A percentile compares a stretch with the other conserved stretches of the same genome.
Evolutionary conservation across 2,329 filamentous ascomycete genomes (phyloP).

Genomic region (Botrytis pseudocinerea): DNA sequence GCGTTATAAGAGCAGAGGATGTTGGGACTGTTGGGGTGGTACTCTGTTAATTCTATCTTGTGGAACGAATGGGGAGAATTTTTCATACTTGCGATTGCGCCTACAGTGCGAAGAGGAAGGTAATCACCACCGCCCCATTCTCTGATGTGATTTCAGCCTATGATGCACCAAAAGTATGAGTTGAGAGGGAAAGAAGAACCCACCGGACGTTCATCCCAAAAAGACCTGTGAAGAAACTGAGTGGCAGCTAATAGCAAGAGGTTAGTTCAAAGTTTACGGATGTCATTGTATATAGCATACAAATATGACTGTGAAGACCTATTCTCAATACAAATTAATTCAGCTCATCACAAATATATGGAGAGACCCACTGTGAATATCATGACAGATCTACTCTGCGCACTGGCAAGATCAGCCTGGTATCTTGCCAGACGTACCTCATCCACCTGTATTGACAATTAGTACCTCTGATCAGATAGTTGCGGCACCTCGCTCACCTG

Average conservation of each 20-base stretch:
- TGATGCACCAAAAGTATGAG: not conserved
- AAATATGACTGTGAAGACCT: constrained; percentile 2
- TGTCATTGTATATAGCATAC: not conserved
- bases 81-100: not conserved
- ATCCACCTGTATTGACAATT: not conserved
- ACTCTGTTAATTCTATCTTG: not conserved
- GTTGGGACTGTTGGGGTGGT: not conserved
- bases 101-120: not conserved
- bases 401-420: constrained; percentile 2
- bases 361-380: not conserved
- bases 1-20: not conserved
- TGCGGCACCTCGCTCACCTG: not conserved
- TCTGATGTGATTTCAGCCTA: not conserved
- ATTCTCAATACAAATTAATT: not conserved
- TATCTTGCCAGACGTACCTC: not conserved
- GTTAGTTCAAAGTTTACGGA: not conserved
- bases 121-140: not conserved
- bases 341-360: too few relatives aligned
- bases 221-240: not conserved
- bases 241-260: not conserved
- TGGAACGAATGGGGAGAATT: not conserved
- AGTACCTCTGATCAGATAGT: not conserved
- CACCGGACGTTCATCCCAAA: constrained; percentile 3
- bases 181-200: not conserved
- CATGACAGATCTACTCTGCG: not conserved